These are phyloP conservation scores for Penicillium arizonense DNA, from an alignment of 495 filamentous ascomycete genomes.

Conservation along the genomic window DNA sequence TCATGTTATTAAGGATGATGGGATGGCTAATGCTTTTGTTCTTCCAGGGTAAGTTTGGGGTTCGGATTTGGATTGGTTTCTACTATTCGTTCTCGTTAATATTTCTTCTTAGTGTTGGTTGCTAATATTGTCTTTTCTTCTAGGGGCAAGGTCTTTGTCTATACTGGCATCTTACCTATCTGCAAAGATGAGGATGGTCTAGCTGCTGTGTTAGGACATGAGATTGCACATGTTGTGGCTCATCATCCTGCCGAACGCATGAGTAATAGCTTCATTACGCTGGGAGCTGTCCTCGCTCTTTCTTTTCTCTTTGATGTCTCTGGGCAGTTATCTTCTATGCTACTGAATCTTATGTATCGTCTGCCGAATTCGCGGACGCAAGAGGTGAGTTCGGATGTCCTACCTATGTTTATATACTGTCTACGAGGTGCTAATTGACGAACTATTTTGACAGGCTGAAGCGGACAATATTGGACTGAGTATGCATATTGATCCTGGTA, in stretches of 20 bases:
- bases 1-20: slow-evolving; percentile 71
- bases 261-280: slow-evolving; percentile 57
- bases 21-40: slow-evolving; percentile 78
- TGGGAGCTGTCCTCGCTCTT: slow-evolving; percentile 52
- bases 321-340: slow-evolving; percentile 34
- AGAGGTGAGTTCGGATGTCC: slow-evolving; percentile 42
- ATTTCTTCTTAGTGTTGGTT: not conserved
- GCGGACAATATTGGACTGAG: slow-evolving; percentile 88
- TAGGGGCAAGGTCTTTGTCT: slow-evolving; percentile 90
- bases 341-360: slow-evolving; percentile 62
- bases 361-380: slow-evolving; percentile 70
- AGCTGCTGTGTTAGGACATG: slow-evolving; percentile 84
- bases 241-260: slow-evolving; percentile 76
- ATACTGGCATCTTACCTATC: slow-evolving; percentile 74
- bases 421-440: not conserved
- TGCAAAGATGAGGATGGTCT: slow-evolving; percentile 71
- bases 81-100: not conserved
- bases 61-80: not conserved
- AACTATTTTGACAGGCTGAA: slow-evolving; percentile 37
- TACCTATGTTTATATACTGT: not conserved
- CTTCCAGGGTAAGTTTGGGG: slow-evolving; percentile 62
- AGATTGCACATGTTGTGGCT: slow-evolving; percentile 91
- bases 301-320: slow-evolving; percentile 50
- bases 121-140: slow-evolving; percentile 4
- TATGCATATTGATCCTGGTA: slow-evolving; percentile 23